phyloP scores from a whole-genome alignment of 2,329 filamentous ascomycete genomes.

The Colletotrichum coccodes region DNA sequence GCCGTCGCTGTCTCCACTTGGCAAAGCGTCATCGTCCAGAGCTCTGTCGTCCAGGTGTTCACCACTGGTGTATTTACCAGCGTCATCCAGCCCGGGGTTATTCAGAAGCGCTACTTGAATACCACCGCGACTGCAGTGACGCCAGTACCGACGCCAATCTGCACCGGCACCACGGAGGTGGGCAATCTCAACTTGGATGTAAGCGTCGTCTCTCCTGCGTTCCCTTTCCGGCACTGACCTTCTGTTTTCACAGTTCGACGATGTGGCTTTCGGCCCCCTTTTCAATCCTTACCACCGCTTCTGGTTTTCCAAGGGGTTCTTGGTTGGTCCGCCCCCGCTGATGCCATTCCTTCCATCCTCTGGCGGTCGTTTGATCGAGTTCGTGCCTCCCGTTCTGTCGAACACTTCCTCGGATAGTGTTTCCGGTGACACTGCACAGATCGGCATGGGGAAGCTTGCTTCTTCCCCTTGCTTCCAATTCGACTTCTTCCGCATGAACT shows the following conservation, averaged over 20 bases:
- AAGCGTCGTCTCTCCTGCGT: constrained; percentile 39
- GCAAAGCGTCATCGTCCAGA: constrained; percentile 33
- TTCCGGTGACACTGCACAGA: constrained; percentile 49
- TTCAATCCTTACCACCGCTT: constrained; percentile 51
- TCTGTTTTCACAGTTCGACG: constrained; percentile 46
- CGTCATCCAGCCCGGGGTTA: background rate
- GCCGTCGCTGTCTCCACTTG: constrained; percentile 40
- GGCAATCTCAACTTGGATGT: constrained; percentile 51
- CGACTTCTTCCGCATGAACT: constrained; percentile 49
- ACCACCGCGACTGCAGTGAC: constrained; percentile 10
- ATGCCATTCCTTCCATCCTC: constrained; percentile 50
- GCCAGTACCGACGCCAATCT: constrained; percentile 30
- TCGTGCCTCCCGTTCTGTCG: constrained; percentile 48
- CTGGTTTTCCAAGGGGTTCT: constrained; percentile 55
- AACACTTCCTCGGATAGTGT: constrained; percentile 33
- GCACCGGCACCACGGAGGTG: constrained; percentile 37
- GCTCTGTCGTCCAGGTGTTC: constrained; percentile 12
- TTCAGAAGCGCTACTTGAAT: constrained; percentile 17
- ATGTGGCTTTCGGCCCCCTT: constrained; percentile 46
- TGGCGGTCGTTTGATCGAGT: constrained; percentile 51
- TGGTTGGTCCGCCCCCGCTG: constrained; percentile 46
- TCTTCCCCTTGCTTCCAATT: constrained; percentile 50
- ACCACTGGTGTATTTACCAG: constrained; percentile 4
- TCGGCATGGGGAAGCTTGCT: constrained; percentile 51
- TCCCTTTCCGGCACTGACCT: background rate